Conservation (phyloP, 768 basidiomycete species). For the Tylopilus sp. region DNA sequence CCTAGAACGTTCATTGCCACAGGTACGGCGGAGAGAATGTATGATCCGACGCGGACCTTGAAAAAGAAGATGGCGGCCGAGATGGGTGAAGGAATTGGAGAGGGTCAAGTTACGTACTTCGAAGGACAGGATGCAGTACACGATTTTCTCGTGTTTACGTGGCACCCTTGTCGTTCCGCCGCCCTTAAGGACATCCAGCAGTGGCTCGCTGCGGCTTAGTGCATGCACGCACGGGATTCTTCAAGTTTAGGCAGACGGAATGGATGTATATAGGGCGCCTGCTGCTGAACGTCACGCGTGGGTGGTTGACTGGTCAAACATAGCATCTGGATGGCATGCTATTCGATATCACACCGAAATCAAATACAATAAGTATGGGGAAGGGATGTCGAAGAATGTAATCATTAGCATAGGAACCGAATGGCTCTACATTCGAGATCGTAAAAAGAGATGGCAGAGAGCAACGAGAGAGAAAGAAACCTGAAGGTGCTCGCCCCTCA, state of each 20-base stretch:
- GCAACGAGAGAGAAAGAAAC: neutral
- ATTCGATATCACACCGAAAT: neutral
- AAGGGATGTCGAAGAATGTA: neutral
- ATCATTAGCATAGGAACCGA: neutral
- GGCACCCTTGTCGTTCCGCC: conserved; percentile 50
- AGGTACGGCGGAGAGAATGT: conserved; percentile 56
- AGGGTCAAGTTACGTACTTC: conserved; percentile 42
- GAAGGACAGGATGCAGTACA: conserved; percentile 53
- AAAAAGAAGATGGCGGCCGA: conserved; percentile 48
- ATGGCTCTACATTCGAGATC: neutral
- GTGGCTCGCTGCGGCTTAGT: conserved; percentile 33
- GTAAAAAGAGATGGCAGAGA: neutral
- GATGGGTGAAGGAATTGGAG: conserved; percentile 33
- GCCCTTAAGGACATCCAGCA: conserved; percentile 46
- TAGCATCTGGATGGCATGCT: neutral
- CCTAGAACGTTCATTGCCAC: conserved; percentile 58
- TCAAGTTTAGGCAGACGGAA: no score
- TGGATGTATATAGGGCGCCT: no score
- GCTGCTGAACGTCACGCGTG: no score
- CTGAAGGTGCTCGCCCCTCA: neutral
- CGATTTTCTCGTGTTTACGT: conserved; percentile 48
- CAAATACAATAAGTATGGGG: neutral
- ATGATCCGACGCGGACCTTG: conserved; percentile 49
- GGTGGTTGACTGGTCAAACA: no score
- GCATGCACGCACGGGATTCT: neutral